Evolutionary conservation across 2,329 filamentous ascomycete genomes (phyloP).

Genomic region (Fusarium tjaetaba): DNA sequence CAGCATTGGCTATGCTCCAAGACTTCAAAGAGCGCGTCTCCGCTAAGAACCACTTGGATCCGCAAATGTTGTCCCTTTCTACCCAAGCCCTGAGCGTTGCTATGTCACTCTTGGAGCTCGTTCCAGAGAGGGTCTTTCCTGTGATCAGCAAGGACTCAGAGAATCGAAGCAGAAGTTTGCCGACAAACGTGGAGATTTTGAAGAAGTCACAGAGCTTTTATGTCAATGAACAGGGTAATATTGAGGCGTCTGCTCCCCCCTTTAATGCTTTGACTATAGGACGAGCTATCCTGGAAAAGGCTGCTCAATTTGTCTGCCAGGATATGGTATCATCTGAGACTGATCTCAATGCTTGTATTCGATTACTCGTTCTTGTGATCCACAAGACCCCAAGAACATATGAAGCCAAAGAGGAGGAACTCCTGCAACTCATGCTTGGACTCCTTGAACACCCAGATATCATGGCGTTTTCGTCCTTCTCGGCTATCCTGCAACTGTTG

Average conservation of each 20-base stretch:
- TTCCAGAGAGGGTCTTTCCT: conserved; percentile 72
- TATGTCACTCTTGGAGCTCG: conserved; percentile 67
- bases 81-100: conserved; percentile 59
- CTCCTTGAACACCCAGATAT: conserved; percentile 53
- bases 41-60: conserved; percentile 45
- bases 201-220: conserved; percentile 74
- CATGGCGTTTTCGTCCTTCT: conserved; percentile 65
- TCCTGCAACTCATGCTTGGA: conserved; percentile 63
- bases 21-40: conserved; percentile 56
- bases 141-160: conserved; percentile 13
- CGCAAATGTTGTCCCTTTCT: conserved; percentile 46
- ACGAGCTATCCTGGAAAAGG: conserved; percentile 72
- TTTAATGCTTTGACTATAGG: conserved; percentile 65
- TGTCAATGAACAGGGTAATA: conserved; percentile 73
- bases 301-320: conserved; percentile 61
- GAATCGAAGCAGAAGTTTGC: conserved; percentile 9
- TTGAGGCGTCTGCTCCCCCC: conserved; percentile 70
- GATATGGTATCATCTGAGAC: conserved; percentile 54
- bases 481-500: conserved; percentile 66
- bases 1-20: conserved; percentile 72
- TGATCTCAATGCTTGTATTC: conserved; percentile 66
- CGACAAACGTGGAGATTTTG: conserved; percentile 61
- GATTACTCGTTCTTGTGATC: conserved; percentile 67
- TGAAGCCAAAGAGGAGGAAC: conserved; percentile 55
- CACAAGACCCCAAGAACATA: conserved; percentile 60